Percentiles rank a stretch among this genome's conserved stretches.
These are phyloP conservation scores for Pleurotus cornucopiae DNA, from an alignment of 768 basidiomycete genomes.

Conservation along the genomic window DNA sequence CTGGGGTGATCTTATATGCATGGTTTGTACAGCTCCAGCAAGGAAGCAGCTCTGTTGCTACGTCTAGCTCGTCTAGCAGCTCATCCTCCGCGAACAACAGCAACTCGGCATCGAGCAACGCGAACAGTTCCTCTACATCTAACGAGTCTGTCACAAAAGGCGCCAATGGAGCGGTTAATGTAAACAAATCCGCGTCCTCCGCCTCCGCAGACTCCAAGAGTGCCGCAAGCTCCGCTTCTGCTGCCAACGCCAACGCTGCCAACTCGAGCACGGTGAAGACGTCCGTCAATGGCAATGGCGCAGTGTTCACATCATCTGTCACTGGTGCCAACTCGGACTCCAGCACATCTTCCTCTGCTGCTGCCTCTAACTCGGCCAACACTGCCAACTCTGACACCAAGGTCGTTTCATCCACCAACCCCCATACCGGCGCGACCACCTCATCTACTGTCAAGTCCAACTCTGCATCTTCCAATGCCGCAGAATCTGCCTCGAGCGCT, in stretches of 20 bases:
- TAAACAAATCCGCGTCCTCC: background rate
- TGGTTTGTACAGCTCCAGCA: background rate
- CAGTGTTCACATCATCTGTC: background rate
- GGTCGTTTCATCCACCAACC: slow-evolving; percentile 1
- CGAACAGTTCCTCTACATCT: background rate
- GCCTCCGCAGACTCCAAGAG: background rate
- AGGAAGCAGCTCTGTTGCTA: slow-evolving; percentile 1
- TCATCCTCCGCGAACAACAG: background rate
- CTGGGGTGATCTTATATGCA: no score
- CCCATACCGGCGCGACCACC: slow-evolving; percentile 1
- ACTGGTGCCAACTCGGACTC: background rate
- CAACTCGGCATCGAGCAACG: background rate
- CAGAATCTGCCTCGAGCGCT: slow-evolving; percentile 1
- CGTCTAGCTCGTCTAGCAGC: slow-evolving; percentile 4
- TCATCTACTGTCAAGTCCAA: background rate
- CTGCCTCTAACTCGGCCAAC: background rate
- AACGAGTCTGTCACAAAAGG: background rate
- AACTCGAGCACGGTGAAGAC: slow-evolving; percentile 9
- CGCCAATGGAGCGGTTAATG: slow-evolving; percentile 1
- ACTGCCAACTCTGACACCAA: background rate
- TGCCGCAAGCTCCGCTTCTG: background rate
- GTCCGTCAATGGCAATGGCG: background rate
- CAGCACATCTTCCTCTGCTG: background rate
- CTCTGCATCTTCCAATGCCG: background rate
- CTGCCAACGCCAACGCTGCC: slow-evolving; percentile 1